A percentile compares a stretch with the other conserved stretches of the same genome.
Evolutionary conservation across 441 rosid species (phyloP).

Genomic region (Bruguiera hainesii): DNA sequence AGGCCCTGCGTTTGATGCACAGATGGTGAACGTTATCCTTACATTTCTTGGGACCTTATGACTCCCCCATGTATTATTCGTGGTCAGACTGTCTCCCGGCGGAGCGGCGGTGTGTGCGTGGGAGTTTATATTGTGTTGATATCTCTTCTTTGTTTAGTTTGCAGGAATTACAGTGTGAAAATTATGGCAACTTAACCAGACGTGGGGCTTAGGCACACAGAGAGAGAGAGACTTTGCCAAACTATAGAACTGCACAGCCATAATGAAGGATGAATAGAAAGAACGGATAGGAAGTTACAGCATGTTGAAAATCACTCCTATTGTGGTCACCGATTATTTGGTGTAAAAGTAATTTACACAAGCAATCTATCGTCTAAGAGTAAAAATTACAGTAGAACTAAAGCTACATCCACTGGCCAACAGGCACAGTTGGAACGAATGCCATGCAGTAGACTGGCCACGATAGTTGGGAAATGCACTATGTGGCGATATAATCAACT

Average conservation of each 20-base stretch:
- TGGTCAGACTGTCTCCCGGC: neutral
- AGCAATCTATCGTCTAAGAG: neutral
- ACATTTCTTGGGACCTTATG: conserved; percentile 34
- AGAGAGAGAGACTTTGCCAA: neutral
- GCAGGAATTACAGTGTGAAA: too few relatives aligned
- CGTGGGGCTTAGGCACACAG: too few relatives aligned
- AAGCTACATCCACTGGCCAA: conserved; percentile 15
- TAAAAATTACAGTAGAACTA: conserved; percentile 20
- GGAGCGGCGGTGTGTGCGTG: neutral
- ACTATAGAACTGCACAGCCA: too few relatives aligned
- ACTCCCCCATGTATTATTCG: neutral
- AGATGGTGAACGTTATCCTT: conserved; percentile 59
- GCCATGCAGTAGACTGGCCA: conserved; percentile 15
- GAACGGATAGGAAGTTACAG: neutral
- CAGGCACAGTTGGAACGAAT: conserved; percentile 1
- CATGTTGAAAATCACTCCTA: neutral
- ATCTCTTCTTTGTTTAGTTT: neutral
- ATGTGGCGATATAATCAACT: conserved; percentile 9
- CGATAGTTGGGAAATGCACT: neutral
- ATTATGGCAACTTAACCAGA: too few relatives aligned
- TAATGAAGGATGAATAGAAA: too few relatives aligned
- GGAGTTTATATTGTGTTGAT: neutral
- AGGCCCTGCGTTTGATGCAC: conserved; percentile 76
- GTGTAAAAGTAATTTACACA: neutral
- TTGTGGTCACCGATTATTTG: neutral